phyloP scores from a whole-genome alignment of 2,329 filamentous ascomycete genomes.

The Curvularia verruculosa region DNA sequence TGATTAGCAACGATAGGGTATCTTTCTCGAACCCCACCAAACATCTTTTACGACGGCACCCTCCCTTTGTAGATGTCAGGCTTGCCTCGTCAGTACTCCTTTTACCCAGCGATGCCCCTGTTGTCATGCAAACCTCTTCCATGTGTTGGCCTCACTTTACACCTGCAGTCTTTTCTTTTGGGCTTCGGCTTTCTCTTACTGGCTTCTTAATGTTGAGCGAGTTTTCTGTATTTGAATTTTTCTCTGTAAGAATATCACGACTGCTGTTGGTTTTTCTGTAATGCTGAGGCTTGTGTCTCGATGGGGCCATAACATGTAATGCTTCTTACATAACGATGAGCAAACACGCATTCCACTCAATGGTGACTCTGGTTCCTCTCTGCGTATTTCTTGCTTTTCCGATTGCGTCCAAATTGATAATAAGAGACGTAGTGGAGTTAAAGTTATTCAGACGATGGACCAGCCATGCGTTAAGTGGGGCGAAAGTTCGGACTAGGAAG shows the following conservation, averaged over 20 bases:
- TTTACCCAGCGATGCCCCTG: slow-evolving; percentile 14
- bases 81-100: slow-evolving; percentile 4
- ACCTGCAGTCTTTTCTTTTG: neutral
- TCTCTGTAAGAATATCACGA: neutral
- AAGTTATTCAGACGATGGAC: slow-evolving; percentile 14
- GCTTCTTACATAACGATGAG: neutral
- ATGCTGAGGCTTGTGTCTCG: neutral
- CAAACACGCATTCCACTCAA: neutral
- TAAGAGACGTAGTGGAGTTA: slow-evolving; percentile 9
- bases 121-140: neutral
- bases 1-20: neutral
- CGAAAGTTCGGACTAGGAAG: slow-evolving; percentile 2
- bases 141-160: neutral
- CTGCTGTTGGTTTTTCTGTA: neutral
- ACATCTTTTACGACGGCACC: slow-evolving; percentile 2
- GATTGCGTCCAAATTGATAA: neutral
- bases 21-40: neutral
- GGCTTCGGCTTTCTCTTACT: neutral
- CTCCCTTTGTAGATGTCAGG: slow-evolving; percentile 31
- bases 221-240: neutral
- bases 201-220: neutral
- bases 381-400: neutral
- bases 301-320: neutral
- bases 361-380: neutral
- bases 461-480: slow-evolving; percentile 13